Evolutionary conservation across 192 early-diverging fungal species (phyloP), one percentile per base, ranked within the genome.

Genomic region (Phlyctochytrium planicorne): DNA sequence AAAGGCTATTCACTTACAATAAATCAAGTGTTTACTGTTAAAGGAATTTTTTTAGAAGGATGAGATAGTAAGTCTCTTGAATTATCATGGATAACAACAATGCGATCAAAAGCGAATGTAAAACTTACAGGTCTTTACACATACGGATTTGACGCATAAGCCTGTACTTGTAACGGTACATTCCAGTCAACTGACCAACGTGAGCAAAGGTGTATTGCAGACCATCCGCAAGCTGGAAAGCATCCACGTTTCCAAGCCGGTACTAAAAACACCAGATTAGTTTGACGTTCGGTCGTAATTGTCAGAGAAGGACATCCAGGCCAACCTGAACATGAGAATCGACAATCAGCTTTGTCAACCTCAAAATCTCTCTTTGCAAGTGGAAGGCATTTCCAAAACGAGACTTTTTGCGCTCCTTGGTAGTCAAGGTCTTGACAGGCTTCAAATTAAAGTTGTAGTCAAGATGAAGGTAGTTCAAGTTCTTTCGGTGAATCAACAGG

Each of bases 401-500:
- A 16, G 93, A 95, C 82, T 97, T 99, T 73, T 99, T 99, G 65
- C 97, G 87, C 76, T 99, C 97, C 81, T 99, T 99, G 16, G 97
- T 99, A 2, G 97, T 99, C 36, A 99, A 84, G 32, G 97, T 99
- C 80, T 96, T 96, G 70, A 98, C 91, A 2, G 97, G 97, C 75
- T 99, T 99, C 47, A 99, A 84, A 76, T 97, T 98, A 74, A 99
- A 99, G 84, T 99, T 99, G 81, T 95, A 98, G 82, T 99, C 97
- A 69, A 99, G 80, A 68, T 99, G 97, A 65, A 99, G 82, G 73
- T 97, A 99, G 80, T 97, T 97, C 59, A 99, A 79, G 70, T 96
- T 95, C 80, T 98, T 98, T 56, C 97, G 90, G 81, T 99, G 94
- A 71, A 99, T 99, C 60, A 99, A 81, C 24, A 99, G 83, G 71